Evolutionary conservation across 805 yeast species (phyloP), one percentile per base, ranked within the genome.

Genomic region (Phaffomyces antillensis): DNA sequence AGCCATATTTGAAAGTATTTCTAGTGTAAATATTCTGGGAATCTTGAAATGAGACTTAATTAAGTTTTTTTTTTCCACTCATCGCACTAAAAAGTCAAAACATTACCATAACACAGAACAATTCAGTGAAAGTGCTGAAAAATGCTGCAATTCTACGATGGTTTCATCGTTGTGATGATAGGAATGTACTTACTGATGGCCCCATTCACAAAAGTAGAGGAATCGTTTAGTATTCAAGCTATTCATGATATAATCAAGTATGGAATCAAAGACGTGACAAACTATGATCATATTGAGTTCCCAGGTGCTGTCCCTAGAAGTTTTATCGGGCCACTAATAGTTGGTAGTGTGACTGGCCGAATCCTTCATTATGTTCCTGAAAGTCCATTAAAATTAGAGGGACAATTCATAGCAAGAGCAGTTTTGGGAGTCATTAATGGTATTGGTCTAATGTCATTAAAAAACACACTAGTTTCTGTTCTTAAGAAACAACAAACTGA

Each of bases 261-360:
- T 58, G 96, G 96, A 7, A 23, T 40, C 20, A 31, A 60, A 3
- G 64, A 64, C 48, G 15, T 73, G 1, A 48, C 64, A 2, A 49
- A 66, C 40, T 91, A 74, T 59, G 97, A 91, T 58, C 98, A 91
- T 60, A 50, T 70, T 8, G 62, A 70, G 42, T 91, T 87, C 60
- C 95, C 96, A 0, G 97, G 97, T 2, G 90, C 72, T 2, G 96
- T 91, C 8, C 96, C 95, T 26, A 71, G 97, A 43, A 77, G 96
- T 0, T 90, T 89, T 56, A 57, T 86, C 12, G 95, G 96, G 2
- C 73, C 93, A 10, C 52, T 81, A 41, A 48, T 77, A 1, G 48
- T 87, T 12, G 71, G 86, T 0, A 58, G 57, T 0, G 37, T 79
- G 1, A 61, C 76, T 2, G 73, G 70, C 42, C 76, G 76, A 0